Conservation (phyloP, 2,329 filamentous ascomycete species). For the Drechslerella stenobrocha region DNA sequence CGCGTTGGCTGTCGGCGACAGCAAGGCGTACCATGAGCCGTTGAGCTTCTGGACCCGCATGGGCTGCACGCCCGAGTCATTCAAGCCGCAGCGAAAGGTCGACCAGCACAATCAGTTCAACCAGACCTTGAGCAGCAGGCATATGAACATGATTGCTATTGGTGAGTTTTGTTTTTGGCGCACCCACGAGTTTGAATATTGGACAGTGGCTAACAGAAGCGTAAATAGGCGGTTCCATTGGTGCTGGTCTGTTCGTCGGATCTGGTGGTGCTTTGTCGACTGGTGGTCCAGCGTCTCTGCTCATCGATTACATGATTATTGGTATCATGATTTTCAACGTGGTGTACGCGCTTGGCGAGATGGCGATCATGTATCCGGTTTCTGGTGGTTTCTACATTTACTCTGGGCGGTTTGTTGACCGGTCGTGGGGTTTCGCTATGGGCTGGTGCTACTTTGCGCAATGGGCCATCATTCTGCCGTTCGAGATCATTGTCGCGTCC, state of each 20-base stretch:
- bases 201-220: too few relatives aligned
- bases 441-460: conserved; percentile 62
- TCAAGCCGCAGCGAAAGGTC: conserved; percentile 54
- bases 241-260: conserved; percentile 67
- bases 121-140: conserved; percentile 62
- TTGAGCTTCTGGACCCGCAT: conserved; percentile 56
- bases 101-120: conserved; percentile 56
- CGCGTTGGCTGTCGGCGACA: background rate
- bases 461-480: conserved; percentile 61
- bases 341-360: conserved; percentile 65
- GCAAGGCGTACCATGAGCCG: conserved; percentile 49
- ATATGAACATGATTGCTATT: conserved; percentile 67
- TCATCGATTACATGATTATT: conserved; percentile 61
- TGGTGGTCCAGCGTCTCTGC: conserved; percentile 55
- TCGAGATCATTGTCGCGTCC: conserved; percentile 62
- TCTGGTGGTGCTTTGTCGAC: conserved; percentile 62
- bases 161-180: conserved; percentile 63
- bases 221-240: conserved; percentile 65
- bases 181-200: too few relatives aligned
- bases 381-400: conserved; percentile 68
- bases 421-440: conserved; percentile 63
- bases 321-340: conserved; percentile 65
- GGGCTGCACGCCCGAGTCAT: conserved; percentile 56
- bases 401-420: conserved; percentile 64
- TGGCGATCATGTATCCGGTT: conserved; percentile 66